Evolutionary conservation across 495 filamentous ascomycete genomes (phyloP).

Genomic region (Stereocaulon alpinum): DNA sequence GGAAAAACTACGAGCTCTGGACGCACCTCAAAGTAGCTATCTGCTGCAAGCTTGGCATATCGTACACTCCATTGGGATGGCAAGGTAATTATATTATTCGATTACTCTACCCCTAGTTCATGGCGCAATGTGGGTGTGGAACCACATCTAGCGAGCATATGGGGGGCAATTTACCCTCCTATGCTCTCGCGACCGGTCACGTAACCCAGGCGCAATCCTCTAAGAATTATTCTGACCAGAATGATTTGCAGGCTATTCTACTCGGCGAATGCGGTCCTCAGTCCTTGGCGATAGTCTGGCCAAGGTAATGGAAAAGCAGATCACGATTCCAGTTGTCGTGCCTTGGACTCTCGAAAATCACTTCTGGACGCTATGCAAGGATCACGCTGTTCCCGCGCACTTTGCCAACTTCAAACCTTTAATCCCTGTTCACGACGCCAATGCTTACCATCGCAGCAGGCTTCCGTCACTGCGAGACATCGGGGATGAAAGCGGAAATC

Average conservation of each 20-base stretch:
- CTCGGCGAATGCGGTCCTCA: slow-evolving; percentile 22
- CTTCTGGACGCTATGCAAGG: neutral
- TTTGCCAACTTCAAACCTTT: slow-evolving; percentile 9
- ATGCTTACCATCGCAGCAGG: neutral
- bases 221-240: too few species aligned
- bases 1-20: slow-evolving; percentile 21
- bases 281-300: slow-evolving; percentile 19
- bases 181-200: too few species aligned
- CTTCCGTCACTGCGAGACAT: slow-evolving; percentile 19
- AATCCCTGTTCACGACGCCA: slow-evolving; percentile 23
- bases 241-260: slow-evolving; percentile 19
- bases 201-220: too few species aligned
- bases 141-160: too few species aligned
- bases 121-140: too few species aligned
- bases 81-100: too few species aligned
- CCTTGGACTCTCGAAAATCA: slow-evolving; percentile 22
- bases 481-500: slow-evolving; percentile 20
- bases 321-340: slow-evolving; percentile 26
- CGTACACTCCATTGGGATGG: neutral
- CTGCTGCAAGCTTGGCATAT: slow-evolving; percentile 16
- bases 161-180: too few species aligned
- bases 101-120: too few species aligned
- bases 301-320: slow-evolving; percentile 22
- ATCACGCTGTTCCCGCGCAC: slow-evolving; percentile 6
- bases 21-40: slow-evolving; percentile 12